Conservation (phyloP, 306 rosid genomes). For the Ormosia emarginata region DNA sequence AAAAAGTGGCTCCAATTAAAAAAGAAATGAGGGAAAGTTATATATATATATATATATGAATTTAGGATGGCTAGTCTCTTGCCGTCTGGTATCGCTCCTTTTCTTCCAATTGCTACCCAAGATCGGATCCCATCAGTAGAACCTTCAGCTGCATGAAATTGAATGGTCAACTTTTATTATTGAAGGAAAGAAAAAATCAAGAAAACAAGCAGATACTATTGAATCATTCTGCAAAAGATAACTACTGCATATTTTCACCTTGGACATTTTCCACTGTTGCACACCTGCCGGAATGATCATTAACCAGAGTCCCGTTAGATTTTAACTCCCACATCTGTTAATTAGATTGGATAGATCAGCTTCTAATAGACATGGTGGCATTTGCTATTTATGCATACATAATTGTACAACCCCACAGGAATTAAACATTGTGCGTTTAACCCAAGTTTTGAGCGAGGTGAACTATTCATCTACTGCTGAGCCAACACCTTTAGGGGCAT, state of each 20-base stretch:
- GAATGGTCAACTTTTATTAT: background rate
- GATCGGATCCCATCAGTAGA: slow-evolving; percentile 46
- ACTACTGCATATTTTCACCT: background rate
- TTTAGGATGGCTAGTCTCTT: background rate
- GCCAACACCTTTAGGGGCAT: too few relatives aligned
- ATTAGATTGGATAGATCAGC: background rate
- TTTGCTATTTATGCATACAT: background rate
- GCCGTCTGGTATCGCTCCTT: slow-evolving; percentile 18
- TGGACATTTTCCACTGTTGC: background rate
- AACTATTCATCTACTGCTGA: too few relatives aligned
- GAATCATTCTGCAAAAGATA: background rate
- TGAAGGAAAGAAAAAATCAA: background rate
- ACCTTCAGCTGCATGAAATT: slow-evolving; percentile 33
- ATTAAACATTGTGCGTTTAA: too few relatives aligned
- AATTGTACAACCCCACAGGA: too few relatives aligned
- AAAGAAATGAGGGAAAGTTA: too few relatives aligned
- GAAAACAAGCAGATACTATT: background rate
- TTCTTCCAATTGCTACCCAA: slow-evolving; percentile 66
- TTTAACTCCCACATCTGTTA: background rate
- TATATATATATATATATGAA: background rate
- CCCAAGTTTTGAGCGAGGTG: too few relatives aligned
- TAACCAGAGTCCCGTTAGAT: background rate
- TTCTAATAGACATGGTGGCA: background rate
- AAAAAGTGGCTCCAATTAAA: too few relatives aligned
- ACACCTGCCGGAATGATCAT: background rate